Base-by-base conservation (phyloP, 495 filamentous ascomycete genomes). In the Aspergillus sclerotiicarbonarius region DNA sequence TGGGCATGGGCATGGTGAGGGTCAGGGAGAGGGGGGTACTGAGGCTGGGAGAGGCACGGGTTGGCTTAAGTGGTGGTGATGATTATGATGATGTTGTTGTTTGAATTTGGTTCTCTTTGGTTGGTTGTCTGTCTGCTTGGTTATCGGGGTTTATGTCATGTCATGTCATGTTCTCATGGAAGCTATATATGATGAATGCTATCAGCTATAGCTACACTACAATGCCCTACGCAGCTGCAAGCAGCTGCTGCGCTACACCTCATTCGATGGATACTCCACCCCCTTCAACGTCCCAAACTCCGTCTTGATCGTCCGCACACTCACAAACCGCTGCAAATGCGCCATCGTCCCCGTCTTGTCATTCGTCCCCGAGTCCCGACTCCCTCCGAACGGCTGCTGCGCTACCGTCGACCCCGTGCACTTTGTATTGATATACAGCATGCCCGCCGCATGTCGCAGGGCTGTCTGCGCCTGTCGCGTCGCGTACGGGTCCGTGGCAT, bases 351-450 rank as follows among this genome's bases (percentile, higher is more conserved):
- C 89, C 7, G 87, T 87, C 77, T 91, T 92, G 67, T 92, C 89
- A 62, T 90, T 90, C 3, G 89, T 91, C 7, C 89, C 89, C 50
- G 85, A 89, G 10, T 86, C 86, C 43, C 89, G 78, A 53, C 84
- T 82, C 20, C 89, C 89, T 41, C 89, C 89, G 68, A 92, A 92
- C n/a, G 89, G 84, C 70, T 91, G 89, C 75, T 91, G 89, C 3
- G 86, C 89, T 5, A 91, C 87, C 21, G 90, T 86, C 2, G 89
- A 86, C n/a, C 87, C 89, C 8, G 89, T 92, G 63, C 82, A 85
- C 78, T 92, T 91, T 68, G 84, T 88, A 68, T 92, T 78, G 57
- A 91, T 67, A 84, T 80, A 76, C 84, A 94, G 70, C 91, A 92
- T 94, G 21, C 90, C 90, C n/a, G 89, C 87, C 6, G 88, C 77